Conservation (phyloP, 2,329 filamentous ascomycete species). For the Cladorrhinum sp. region DNA sequence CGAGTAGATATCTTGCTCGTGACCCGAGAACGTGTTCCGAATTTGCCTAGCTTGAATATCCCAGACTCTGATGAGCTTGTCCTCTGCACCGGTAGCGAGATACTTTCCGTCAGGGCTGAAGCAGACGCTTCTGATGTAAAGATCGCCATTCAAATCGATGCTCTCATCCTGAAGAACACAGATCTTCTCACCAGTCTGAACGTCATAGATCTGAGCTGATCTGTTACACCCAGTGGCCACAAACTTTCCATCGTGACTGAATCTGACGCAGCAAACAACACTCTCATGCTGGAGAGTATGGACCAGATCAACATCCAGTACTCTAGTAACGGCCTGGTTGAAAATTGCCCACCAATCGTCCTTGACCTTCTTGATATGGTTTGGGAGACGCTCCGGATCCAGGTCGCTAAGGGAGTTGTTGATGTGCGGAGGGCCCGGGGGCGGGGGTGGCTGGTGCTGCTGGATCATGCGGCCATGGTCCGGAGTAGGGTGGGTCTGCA, state of each 20-base stretch:
- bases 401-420: conserved; percentile 75
- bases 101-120: conserved; percentile 96
- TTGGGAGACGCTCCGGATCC: conserved; percentile 79
- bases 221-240: conserved; percentile 96
- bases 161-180: conserved; percentile 86
- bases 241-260: conserved; percentile 92
- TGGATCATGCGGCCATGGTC: conserved; percentile 55
- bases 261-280: conserved; percentile 96
- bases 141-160: conserved; percentile 82
- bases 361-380: conserved; percentile 83
- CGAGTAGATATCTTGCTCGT: conserved; percentile 98
- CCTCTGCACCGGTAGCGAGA: conserved; percentile 92
- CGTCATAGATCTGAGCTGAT: conserved; percentile 99
- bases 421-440: conserved; percentile 45
- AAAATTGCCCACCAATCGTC: conserved; percentile 96
- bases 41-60: conserved; percentile 83
- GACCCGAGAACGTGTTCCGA: conserved; percentile 89
- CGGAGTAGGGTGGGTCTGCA: conserved; percentile 75
- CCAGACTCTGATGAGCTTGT: conserved; percentile 97
- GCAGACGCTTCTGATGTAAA: conserved; percentile 97
- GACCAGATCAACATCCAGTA: conserved; percentile 88
- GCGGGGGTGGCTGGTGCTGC: conserved; percentile 27
- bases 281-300: conserved; percentile 93
- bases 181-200: conserved; percentile 79
- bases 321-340: conserved; percentile 85